Conservation (phyloP, 2,329 filamentous ascomycete genomes). For the Sclerotinia trifoliorum region DNA sequence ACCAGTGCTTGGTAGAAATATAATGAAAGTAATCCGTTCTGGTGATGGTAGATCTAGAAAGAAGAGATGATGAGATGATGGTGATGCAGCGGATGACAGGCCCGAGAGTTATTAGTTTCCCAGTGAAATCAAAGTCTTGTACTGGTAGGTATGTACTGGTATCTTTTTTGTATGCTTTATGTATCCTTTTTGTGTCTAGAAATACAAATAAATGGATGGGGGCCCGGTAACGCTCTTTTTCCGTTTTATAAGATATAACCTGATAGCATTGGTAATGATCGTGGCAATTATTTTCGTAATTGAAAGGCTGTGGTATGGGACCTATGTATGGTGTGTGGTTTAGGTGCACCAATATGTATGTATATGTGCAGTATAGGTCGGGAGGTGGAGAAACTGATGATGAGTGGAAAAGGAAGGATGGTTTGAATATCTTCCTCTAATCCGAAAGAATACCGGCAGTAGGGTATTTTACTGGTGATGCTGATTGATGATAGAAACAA, state of each 20-base stretch:
- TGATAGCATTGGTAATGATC: background rate
- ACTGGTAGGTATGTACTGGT: background rate
- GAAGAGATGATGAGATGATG: background rate
- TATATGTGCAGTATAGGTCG: background rate
- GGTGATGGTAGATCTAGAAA: background rate
- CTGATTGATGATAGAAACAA: background rate
- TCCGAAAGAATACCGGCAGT: background rate
- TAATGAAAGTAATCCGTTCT: constrained; percentile 9
- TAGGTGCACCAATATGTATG: constrained; percentile 14
- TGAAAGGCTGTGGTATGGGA: constrained; percentile 11
- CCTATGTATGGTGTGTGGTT: background rate
- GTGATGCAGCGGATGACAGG: background rate
- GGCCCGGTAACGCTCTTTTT: background rate
- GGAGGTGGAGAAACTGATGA: background rate
- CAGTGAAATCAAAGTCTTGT: constrained; percentile 6
- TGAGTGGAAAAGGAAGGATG: background rate
- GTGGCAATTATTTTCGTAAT: constrained; percentile 6
- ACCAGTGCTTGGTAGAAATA: background rate
- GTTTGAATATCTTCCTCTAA: background rate
- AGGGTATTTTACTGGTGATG: background rate
- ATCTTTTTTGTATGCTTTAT: too few species aligned
- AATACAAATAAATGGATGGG: background rate
- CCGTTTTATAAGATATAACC: background rate
- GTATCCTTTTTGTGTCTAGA: background rate
- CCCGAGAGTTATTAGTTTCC: too few species aligned